Evolutionary conservation across 2,329 filamentous ascomycete species (phyloP), one percentile per base, ranked within the genome.

Genomic region (Bipolaris sorokiniana): DNA sequence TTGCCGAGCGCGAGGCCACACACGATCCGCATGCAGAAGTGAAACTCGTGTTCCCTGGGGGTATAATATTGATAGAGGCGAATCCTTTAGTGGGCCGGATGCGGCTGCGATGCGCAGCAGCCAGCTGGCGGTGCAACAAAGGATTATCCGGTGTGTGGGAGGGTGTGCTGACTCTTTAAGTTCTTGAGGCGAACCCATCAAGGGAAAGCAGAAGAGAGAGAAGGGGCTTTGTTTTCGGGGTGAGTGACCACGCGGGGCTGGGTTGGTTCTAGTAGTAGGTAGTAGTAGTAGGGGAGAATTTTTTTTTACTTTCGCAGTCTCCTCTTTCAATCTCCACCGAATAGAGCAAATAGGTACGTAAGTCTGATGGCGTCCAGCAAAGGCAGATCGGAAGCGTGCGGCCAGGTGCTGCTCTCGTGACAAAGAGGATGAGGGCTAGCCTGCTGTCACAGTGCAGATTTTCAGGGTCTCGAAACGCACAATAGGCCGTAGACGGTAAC

Each of bases 381-480:
- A 10, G 26, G 6, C 7, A 48, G 22, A 40, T 61, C 63, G 62
- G 62, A 63, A 42, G 53, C 44, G 36, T 50, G 59, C 63, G 59
- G 59, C 59, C 51, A 60, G 45, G 59, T 54, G 56, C 62, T 56
- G 56, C 55, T 23, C 40, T 37, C 44, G 44, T 62, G 63, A 66
- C 55, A 50, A 66, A 56, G 59, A 53, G 50, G 47, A 48, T 60
- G 54, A 58, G 37, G 56, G 38, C 58, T 64, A 67, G 62, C 62
- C 58, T 41, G 49, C 59, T 60, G 57, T 60, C 59, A 65, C 61
- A 31, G 59, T 59, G 64, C 64, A 63, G 67, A 61, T 62, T 59
- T 62, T 63, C 61, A 67, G 72, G 71, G 65, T 65, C 54, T 58
- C 69, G 70, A 74, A 73, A 72, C 68, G 60, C 63, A 62, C 23